Evolutionary conservation across 1,284 basidiomycete species (phyloP), one percentile per base, ranked within the genome.

Genomic region (Ceratobasidium sp.): DNA sequence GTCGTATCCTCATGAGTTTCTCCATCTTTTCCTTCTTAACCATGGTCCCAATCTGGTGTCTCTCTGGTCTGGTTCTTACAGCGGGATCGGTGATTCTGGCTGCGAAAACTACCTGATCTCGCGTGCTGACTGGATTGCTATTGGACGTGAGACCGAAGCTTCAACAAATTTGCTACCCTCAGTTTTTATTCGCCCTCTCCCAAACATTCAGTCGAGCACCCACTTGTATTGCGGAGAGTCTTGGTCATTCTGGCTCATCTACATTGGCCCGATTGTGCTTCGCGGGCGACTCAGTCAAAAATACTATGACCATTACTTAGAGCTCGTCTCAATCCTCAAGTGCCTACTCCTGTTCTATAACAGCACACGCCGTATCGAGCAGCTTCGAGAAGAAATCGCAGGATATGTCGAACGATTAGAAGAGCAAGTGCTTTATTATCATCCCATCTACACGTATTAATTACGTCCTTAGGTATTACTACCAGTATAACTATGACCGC

Each of bases 191-290:
- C 69, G 81, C 1, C 56, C 71, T 6, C 66, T 84, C 0, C 79
- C 78, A 0, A 82, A 86, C 77, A 79, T 85, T 43, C 68, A 78
- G 0, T 66, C 75, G 8, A 79, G 83, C 17, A 52, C 59, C 0
- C 19, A 34, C 81, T 61, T 85, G 37, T 37, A 37, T 37, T 37
- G 82, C n/a, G 84, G 84, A 6, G 84, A 86, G 76, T 77, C 81
- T 1, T 85, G 81, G 80, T 78, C 78, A 13, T 84, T 85, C 75
- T 86, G 84, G 85, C 80, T 82, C 34, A 78, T 82, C 37, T 83
- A 81, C 49, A 34, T 83, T 51, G 81, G 79, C 3, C 83, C 83
- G 9, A 71, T 81, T 43, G 65, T 84, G n/a, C 80, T 84, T 2
- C 43, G 77, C 17, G 78, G 77, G 34, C 80, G 79, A 7, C 81